Conservation (phyloP, 257 asterid genomes). For the Solanum ahanhuiri region DNA sequence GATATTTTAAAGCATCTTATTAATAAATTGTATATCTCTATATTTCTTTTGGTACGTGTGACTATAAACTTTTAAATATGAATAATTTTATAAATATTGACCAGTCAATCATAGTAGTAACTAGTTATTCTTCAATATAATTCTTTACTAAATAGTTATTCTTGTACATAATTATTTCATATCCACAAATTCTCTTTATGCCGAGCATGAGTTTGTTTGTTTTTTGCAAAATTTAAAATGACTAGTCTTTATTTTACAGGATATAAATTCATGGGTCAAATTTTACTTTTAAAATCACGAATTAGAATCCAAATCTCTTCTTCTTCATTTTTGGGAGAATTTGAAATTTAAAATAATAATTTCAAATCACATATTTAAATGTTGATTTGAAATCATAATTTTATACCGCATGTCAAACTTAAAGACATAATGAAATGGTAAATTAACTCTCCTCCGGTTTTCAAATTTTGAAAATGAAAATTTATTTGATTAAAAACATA, state of each 20-base stretch:
- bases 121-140: not conserved
- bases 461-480: not conserved
- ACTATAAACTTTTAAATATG: too few relatives aligned
- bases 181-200: too few relatives aligned
- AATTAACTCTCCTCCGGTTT: not conserved
- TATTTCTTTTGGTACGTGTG: not conserved
- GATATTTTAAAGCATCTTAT: not conserved
- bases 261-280: too few relatives aligned
- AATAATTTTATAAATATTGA: too few relatives aligned
- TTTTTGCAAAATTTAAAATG: not conserved
- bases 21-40: too few relatives aligned
- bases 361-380: not conserved
- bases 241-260: too few relatives aligned
- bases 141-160: not conserved
- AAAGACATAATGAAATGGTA: not conserved
- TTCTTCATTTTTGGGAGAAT: not conserved
- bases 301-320: not conserved
- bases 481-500: too few relatives aligned
- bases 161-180: not conserved
- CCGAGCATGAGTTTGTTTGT: too few relatives aligned
- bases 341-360: not conserved
- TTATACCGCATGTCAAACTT: not conserved
- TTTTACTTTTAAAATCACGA: not conserved
- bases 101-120: too few relatives aligned
- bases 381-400: not conserved